phyloP scores from a whole-genome alignment of 1,139 yeast species.

The Saccharomyces hybrid region DNA sequence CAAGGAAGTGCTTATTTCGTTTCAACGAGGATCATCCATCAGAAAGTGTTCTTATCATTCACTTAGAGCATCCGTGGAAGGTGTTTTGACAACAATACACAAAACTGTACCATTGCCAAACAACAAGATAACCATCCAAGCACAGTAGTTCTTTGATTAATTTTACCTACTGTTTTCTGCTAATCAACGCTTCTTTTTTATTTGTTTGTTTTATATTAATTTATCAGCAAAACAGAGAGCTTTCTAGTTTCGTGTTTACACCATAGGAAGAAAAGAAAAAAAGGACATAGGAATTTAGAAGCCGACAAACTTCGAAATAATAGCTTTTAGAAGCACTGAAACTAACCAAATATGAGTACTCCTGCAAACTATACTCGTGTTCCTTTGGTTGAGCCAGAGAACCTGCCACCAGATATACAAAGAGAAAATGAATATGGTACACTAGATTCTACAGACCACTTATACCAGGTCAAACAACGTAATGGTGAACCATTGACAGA shows the following conservation, averaged over 20 bases:
- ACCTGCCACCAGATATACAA: slow-evolving; percentile 41
- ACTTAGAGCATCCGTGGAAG: background rate
- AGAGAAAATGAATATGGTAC: slow-evolving; percentile 61
- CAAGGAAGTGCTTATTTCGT: background rate
- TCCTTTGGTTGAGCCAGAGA: slow-evolving; percentile 30
- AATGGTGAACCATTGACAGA: slow-evolving; percentile 46
- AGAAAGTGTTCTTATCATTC: background rate
- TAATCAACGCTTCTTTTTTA: background rate
- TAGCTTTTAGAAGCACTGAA: background rate
- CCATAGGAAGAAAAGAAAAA: background rate
- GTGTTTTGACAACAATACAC: background rate
- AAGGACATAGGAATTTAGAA: too few species aligned
- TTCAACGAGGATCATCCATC: background rate
- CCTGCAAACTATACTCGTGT: slow-evolving; percentile 19
- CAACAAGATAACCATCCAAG: background rate
- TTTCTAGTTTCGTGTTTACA: background rate
- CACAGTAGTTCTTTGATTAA: background rate
- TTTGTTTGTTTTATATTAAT: background rate
- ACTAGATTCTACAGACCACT: slow-evolving; percentile 48
- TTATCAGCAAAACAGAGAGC: background rate
- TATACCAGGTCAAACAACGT: slow-evolving; percentile 44
- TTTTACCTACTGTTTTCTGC: background rate
- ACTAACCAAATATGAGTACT: background rate
- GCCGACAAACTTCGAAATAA: background rate
- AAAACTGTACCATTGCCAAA: background rate